Conservation (phyloP, 257 asterid genomes). For the Fraxinus cuspidata region DNA sequence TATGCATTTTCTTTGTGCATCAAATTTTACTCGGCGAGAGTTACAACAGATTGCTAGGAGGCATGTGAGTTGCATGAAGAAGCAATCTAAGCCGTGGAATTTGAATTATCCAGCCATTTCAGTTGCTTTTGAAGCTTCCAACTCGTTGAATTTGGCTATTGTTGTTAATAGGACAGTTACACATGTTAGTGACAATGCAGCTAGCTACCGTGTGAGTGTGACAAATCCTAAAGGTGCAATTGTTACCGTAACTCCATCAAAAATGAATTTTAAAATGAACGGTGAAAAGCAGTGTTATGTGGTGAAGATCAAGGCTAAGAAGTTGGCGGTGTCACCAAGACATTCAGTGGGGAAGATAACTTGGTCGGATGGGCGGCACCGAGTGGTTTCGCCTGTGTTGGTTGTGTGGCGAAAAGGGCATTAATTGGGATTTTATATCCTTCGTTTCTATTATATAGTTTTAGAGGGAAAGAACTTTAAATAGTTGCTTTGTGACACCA, state of each 20-base stretch:
- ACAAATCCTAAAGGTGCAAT: conserved; percentile 44
- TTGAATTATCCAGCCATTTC: conserved; percentile 76
- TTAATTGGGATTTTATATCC: not conserved
- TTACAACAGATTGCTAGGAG: conserved; percentile 46
- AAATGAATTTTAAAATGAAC: conserved; percentile 41
- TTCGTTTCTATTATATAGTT: not conserved
- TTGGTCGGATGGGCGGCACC: conserved; percentile 65
- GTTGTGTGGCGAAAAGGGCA: conserved; percentile 58
- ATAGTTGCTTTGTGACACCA: not conserved
- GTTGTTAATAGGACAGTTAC: conserved; percentile 57
- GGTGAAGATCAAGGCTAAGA: conserved; percentile 51
- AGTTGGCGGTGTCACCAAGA: conserved; percentile 43
- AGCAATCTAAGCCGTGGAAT: conserved; percentile 57
- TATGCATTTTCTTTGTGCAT: conserved; percentile 66
- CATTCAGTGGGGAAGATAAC: conserved; percentile 51
- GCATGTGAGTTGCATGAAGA: conserved; percentile 35
- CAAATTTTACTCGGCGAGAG: conserved; percentile 45
- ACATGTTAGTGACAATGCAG: conserved; percentile 42
- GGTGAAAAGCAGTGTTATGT: conserved; percentile 52
- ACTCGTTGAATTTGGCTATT: not conserved
- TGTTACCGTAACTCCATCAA: conserved; percentile 47
- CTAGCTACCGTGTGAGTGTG: conserved; percentile 39
- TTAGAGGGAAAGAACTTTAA: no score
- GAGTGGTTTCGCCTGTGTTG: conserved; percentile 66
- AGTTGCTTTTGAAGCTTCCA: conserved; percentile 43